Conservation (phyloP, 2,329 filamentous ascomycete genomes). For the Apiospora koreana region DNA sequence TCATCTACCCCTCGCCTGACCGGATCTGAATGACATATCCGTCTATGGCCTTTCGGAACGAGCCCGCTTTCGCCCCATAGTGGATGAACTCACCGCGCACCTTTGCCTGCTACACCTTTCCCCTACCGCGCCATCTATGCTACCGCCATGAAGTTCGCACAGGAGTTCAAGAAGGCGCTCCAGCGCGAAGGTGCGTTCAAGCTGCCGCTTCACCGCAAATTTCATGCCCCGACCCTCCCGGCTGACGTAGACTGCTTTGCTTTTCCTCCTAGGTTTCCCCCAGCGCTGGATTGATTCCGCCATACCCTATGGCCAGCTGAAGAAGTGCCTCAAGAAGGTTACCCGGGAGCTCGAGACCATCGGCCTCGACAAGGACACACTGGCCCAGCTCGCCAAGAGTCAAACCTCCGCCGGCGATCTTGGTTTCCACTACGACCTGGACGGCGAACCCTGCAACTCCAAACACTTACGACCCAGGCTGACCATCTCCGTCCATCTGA, state of each 20-base stretch:
- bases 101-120: not conserved
- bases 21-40: not conserved
- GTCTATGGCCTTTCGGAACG: not conserved
- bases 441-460: constrained; percentile 46
- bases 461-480: constrained; percentile 65
- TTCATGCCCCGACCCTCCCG: not conserved
- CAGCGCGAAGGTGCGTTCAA: constrained; percentile 53
- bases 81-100: constrained; percentile 1
- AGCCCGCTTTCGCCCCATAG: constrained; percentile 3
- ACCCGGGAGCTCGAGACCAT: constrained; percentile 68
- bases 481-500: constrained; percentile 67
- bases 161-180: constrained; percentile 72
- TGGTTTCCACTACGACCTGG: constrained; percentile 55
- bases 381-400: constrained; percentile 63
- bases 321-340: constrained; percentile 86
- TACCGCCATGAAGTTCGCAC: constrained; percentile 80
- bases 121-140: not conserved
- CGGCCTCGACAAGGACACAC: constrained; percentile 71
- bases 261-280: constrained; percentile 64
- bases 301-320: constrained; percentile 81
- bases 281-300: constrained; percentile 71
- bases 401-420: constrained; percentile 33
- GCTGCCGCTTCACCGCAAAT: not conserved
- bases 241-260: not conserved
- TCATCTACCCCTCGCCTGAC: not conserved